A percentile compares a stretch with the other conserved stretches of the same genome.
Conservation (phyloP, 495 filamentous ascomycete genomes). For the Penicillium salamii region DNA sequence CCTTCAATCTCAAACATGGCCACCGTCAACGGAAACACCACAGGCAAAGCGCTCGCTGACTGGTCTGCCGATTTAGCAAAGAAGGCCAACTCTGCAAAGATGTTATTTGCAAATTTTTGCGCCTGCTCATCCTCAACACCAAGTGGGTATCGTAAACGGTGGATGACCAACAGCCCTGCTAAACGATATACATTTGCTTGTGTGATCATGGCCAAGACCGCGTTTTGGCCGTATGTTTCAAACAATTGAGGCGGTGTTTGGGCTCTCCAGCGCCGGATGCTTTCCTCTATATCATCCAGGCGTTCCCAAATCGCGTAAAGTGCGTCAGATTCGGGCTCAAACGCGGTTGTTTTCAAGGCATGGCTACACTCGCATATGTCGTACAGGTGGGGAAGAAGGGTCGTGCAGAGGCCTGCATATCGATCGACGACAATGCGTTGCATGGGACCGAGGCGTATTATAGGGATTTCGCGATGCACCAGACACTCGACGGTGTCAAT, state of each 20-base stretch:
- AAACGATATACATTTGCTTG: slow-evolving; percentile 34
- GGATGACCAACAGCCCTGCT: slow-evolving; percentile 29
- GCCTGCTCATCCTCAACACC: slow-evolving; percentile 22
- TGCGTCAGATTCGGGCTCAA: slow-evolving; percentile 4
- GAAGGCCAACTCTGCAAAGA: slow-evolving; percentile 23
- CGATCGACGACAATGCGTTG: slow-evolving; percentile 31
- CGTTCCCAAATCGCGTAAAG: slow-evolving; percentile 11
- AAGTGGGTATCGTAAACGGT: slow-evolving; percentile 31
- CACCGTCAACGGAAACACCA: slow-evolving; percentile 26
- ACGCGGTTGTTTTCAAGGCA: slow-evolving; percentile 11
- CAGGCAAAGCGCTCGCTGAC: slow-evolving; percentile 19
- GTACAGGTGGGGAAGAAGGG: slow-evolving; percentile 29
- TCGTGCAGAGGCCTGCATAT: slow-evolving; percentile 28
- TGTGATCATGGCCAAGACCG: slow-evolving; percentile 26
- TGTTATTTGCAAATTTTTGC: slow-evolving; percentile 20
- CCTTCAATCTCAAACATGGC: slow-evolving; percentile 28
- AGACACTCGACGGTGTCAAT: slow-evolving; percentile 33
- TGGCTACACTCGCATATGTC: slow-evolving; percentile 32
- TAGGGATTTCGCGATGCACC: slow-evolving; percentile 29
- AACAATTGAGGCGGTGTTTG: slow-evolving; percentile 14
- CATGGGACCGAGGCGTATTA: slow-evolving; percentile 24
- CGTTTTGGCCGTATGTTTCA: slow-evolving; percentile 16
- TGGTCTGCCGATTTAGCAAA: slow-evolving; percentile 16
- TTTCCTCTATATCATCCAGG: slow-evolving; percentile 22
- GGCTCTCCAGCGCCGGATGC: slow-evolving; percentile 25